Evolutionary conservation across 2,329 filamentous ascomycete genomes (phyloP), one percentile per base, ranked within the genome.

Genomic region (Beauveria scarabaeidicola): DNA sequence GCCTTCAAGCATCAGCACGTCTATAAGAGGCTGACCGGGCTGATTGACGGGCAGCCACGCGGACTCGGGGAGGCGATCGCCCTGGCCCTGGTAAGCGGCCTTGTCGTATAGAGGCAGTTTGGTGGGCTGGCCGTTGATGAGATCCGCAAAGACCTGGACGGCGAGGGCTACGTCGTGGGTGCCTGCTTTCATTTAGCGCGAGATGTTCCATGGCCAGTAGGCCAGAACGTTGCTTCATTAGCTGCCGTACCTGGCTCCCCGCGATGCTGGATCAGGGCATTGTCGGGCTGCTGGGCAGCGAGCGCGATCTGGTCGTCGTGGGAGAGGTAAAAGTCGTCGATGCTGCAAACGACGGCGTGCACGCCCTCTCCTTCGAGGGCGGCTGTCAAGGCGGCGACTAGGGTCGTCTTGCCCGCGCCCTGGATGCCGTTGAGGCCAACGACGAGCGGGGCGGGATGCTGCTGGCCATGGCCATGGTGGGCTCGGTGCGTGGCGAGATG

Each of bases 341-440:
- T 87, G 71, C 89, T 92, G 71, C 90, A 82, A 57, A 91, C 87
- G 52, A 89, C 77, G 3, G 87, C 88, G 25, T 89, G 78, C 21
- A 80, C 79, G 67, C 86, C 78, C 32, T 74, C 67, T 15, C 77
- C 71, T 51, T 81, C 77, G 41, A 93, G 81, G 15, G 81, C 83
- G 21, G 78, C 70, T 64, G 84, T 81, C 47, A 96, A 81, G 5
- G 82, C 79, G 41, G 80, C 80, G 41, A 92, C 91, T 67, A 96
- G 81, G 13, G 92, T 95, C 3, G 92, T 95, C 77, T 97, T 97
- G 65, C 93, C 93, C 41, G 90, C 88, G 62, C 93, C 93, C 75
- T 97, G 93, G 29, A 96, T 85, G 62, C 92, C 93, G 67, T 95
- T 96, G 67, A 97, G 81, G 51, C 91, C 93, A 63, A 97, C 81